Conservation (phyloP, 805 yeast species). For the Cyberlindnera japonica region DNA sequence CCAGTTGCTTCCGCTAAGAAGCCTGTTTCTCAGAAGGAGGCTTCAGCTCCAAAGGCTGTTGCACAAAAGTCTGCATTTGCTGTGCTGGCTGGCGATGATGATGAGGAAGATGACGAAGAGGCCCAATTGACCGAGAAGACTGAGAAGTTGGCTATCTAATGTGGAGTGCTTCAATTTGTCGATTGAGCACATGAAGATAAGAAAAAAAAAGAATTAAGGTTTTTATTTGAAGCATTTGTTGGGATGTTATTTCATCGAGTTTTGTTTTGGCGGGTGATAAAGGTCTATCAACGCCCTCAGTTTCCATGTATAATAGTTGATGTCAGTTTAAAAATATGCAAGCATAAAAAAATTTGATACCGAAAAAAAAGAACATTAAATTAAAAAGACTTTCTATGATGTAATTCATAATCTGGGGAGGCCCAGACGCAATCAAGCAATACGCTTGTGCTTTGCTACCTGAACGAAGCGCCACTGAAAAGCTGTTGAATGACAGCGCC, state of each 20-base stretch:
- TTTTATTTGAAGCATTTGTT: not conserved
- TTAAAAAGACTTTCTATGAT: too few relatives aligned
- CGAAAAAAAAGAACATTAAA: not conserved
- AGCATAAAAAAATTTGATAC: not conserved
- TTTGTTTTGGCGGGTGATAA: too few relatives aligned
- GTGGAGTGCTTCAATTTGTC: not conserved
- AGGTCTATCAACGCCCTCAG: too few relatives aligned
- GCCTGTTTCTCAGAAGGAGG: conserved; percentile 8
- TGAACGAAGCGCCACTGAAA: conserved; percentile 22
- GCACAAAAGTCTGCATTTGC: conserved; percentile 45
- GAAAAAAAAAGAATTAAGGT: not conserved
- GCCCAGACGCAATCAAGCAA: too few relatives aligned
- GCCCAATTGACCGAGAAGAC: conserved; percentile 35
- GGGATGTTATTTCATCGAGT: not conserved
- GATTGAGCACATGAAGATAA: too few relatives aligned
- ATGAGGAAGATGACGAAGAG: conserved; percentile 39
- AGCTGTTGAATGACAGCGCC: conserved; percentile 44
- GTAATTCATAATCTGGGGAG: too few relatives aligned
- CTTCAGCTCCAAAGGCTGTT: conserved; percentile 25
- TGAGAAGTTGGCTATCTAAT: conserved; percentile 34
- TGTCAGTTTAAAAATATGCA: not conserved
- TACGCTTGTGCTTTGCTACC: too few relatives aligned
- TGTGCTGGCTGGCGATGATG: conserved; percentile 50
- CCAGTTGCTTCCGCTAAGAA: too few relatives aligned
- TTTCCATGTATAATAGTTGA: not conserved